Conservation (phyloP, 352 stramenopile genomes). For the Phytophthora chlamydospora region DNA sequence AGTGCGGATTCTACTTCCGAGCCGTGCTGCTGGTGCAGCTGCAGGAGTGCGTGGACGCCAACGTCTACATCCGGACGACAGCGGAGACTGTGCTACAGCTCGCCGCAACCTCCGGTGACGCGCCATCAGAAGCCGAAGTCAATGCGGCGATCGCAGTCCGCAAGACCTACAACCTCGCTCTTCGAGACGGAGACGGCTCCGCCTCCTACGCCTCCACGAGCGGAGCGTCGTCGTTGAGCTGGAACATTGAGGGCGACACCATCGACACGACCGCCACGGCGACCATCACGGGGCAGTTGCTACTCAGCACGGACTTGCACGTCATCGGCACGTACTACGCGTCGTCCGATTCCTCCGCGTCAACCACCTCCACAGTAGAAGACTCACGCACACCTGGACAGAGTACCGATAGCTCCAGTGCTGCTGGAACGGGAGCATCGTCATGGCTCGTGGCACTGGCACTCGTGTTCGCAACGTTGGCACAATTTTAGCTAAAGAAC, state of each 20-base stretch:
- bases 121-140: slow-evolving; percentile 33
- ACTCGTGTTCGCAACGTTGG: slow-evolving; percentile 13
- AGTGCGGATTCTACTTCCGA: slow-evolving; percentile 37
- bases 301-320: slow-evolving; percentile 38
- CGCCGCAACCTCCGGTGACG: slow-evolving; percentile 12
- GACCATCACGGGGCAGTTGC: slow-evolving; percentile 23
- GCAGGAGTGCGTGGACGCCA: slow-evolving; percentile 37
- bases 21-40: slow-evolving; percentile 38
- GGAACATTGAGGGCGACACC: slow-evolving; percentile 35
- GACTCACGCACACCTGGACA: slow-evolving; percentile 16
- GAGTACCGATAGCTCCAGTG: slow-evolving; percentile 10
- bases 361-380: slow-evolving; percentile 15
- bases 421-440: not conserved
- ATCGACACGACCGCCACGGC: slow-evolving; percentile 32
- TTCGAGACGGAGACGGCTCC: slow-evolving; percentile 25
- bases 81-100: slow-evolving; percentile 39
- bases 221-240: slow-evolving; percentile 22
- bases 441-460: slow-evolving; percentile 14
- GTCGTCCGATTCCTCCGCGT: slow-evolving; percentile 16
- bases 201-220: slow-evolving; percentile 18
- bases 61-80: slow-evolving; percentile 39
- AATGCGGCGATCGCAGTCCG: slow-evolving; percentile 32
- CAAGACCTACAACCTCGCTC: slow-evolving; percentile 33
- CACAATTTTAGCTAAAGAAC: no score
- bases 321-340: slow-evolving; percentile 43